phyloP scores from a whole-genome alignment of 169 alveolate species.

The Toxoplasma gondii region DNA sequence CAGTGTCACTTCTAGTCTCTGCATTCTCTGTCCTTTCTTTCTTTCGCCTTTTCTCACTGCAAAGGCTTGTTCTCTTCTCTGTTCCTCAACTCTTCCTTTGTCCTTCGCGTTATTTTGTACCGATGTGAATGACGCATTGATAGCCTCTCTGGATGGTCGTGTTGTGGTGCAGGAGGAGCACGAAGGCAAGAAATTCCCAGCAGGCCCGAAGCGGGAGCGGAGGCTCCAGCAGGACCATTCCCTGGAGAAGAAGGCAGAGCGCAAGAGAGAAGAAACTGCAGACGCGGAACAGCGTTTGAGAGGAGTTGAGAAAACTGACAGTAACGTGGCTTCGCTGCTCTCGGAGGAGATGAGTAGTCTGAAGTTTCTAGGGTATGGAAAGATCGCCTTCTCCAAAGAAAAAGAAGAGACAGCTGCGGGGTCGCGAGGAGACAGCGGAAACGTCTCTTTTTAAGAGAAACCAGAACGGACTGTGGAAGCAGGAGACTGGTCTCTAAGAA shows the following conservation, averaged over 20 bases:
- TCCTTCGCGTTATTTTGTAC: not conserved
- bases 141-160: conserved; percentile 81
- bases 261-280: not conserved
- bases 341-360: too few relatives aligned
- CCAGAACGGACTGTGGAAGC: too few relatives aligned
- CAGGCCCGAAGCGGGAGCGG: conserved; percentile 3
- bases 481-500: too few relatives aligned
- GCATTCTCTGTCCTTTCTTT: not conserved
- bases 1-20: not conserved
- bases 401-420: too few relatives aligned
- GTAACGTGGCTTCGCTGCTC: too few relatives aligned
- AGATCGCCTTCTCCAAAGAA: too few relatives aligned
- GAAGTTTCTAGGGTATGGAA: too few relatives aligned
- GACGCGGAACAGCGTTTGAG: too few relatives aligned
- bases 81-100: not conserved
- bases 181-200: conserved; percentile 83
- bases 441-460: too few relatives aligned
- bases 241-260: not conserved
- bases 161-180: conserved; percentile 83
- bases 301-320: too few relatives aligned
- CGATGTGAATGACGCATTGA: conserved; percentile 82
- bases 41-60: not conserved
- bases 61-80: not conserved
- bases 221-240: conserved; percentile 64
- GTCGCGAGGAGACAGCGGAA: too few relatives aligned